These are phyloP conservation scores for Entomophthora muscae DNA, from an alignment of 371 early-diverging fungal genomes.

Conservation along the genomic window DNA sequence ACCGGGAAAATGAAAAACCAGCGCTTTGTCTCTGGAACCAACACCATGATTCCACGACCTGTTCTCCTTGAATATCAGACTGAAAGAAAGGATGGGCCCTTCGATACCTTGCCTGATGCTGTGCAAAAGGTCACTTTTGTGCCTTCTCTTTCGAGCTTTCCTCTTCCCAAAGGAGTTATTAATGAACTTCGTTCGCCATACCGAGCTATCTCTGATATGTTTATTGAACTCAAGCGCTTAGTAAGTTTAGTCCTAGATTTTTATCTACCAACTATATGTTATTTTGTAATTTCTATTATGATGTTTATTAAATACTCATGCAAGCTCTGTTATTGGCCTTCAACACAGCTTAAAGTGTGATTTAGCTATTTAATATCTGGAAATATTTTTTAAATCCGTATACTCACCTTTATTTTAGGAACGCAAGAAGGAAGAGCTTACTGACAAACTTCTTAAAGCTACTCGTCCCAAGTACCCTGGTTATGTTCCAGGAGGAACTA, in stretches of 20 bases:
- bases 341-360: too few relatives aligned
- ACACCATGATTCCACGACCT: conserved; percentile 21
- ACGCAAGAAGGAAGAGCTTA: background rate
- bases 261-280: too few relatives aligned
- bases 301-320: too few relatives aligned
- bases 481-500: background rate
- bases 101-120: conserved; percentile 8
- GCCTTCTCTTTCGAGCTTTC: background rate
- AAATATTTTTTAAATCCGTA: too few relatives aligned
- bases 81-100: conserved; percentile 6
- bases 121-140: conserved; percentile 7
- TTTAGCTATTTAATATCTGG: too few relatives aligned
- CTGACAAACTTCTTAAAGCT: background rate
- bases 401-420: background rate
- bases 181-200: conserved; percentile 8
- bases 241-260: too few relatives aligned
- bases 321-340: too few relatives aligned
- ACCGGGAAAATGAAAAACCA: conserved; percentile 23
- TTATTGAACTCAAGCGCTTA: too few relatives aligned
- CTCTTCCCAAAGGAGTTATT: conserved; percentile 9
- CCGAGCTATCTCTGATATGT: too few relatives aligned
- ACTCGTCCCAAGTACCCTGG: background rate
- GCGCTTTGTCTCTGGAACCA: conserved; percentile 27
- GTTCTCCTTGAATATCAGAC: conserved; percentile 5
- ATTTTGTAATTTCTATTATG: too few relatives aligned